Base-by-base conservation (phyloP, 768 basidiomycete species). In the Leccinum arenicola region DNA sequence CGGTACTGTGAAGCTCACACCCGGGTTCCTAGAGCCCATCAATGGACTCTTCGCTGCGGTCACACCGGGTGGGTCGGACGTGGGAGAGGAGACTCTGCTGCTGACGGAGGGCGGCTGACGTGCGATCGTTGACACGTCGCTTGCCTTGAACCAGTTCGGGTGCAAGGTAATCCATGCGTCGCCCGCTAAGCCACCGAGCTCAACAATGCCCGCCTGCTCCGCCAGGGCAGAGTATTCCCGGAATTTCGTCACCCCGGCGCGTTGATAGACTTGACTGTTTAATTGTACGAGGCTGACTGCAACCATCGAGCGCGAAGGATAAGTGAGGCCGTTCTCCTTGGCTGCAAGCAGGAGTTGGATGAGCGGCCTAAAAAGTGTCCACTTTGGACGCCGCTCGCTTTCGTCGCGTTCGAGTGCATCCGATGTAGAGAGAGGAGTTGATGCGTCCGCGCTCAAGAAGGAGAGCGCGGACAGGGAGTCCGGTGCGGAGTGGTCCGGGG, bases 241-340 rank as follows among this genome's bases (percentile, higher is more conserved):
- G 56, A 75, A 74, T 36, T 11, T 67, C 0, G 45, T 57, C 56
- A 64, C 72, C 4, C 75, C 75, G 0, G 50, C 69, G 14, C 63
- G 69, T 48, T 47, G 45, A 55, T 75, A 74, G 29, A 63, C 47
- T 25, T 61, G 49, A 17, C 68, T 68, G 49, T 77, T 73, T 21
- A 17, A 31, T 29, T 66, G 52, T n/a, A 63, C 7, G 2, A 84
- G 67, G 14, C 73, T 71, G 14, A 64, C 0, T 5, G 76, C 78
- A 19, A 84, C 58, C 1, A 8, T 59, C 15, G 79, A 77, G n/a
- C 81, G 78, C 4, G 73, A 67, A 12, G 80, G 74, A 17, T 64
- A 73, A 27, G 40, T 0, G 27, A 68, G 57, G 4, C 79, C 80
- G 6, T 69, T 72, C 15, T 61, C 59, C 33, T 64, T 68, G 23